A percentile compares a stretch with the other conserved stretches of the same genome.
These are phyloP conservation scores for Fusarium sacchari DNA, from an alignment of 2,329 filamentous ascomycete species.

Conservation along the genomic window DNA sequence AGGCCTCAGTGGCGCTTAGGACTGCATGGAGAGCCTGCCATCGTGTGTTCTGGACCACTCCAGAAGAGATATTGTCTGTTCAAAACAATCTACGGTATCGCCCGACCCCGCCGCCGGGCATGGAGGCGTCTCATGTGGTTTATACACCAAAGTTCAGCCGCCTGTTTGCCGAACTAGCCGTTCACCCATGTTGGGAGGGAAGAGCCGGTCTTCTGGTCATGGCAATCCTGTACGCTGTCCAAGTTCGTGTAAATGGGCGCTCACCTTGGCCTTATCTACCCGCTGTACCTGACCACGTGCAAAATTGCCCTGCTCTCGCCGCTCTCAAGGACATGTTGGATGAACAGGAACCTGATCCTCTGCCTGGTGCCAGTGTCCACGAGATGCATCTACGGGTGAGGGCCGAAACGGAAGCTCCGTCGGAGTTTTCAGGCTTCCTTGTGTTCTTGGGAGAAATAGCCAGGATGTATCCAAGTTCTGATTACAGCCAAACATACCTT, in stretches of 20 bases:
- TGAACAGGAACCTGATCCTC: too few species aligned
- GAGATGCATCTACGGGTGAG: not conserved
- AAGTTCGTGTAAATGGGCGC: not conserved
- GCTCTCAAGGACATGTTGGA: too few species aligned
- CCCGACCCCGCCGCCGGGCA: not conserved
- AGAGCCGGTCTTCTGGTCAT: accelerated
- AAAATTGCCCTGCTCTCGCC: too few species aligned
- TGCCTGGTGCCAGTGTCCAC: not conserved
- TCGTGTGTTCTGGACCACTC: not conserved
- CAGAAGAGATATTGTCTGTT: not conserved
- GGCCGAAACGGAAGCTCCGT: not conserved
- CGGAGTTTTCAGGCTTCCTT: not conserved
- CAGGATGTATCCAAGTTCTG: not conserved
- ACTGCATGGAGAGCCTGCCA: not conserved
- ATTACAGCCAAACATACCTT: not conserved
- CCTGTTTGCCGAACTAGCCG: not conserved
- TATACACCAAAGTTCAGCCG: not conserved
- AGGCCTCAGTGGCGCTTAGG: too few species aligned
- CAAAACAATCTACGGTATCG: not conserved
- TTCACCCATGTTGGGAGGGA: not conserved
- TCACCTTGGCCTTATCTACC: not conserved
- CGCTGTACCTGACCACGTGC: too few species aligned
- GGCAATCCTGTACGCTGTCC: not conserved
- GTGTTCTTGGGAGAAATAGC: not conserved
- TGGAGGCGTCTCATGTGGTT: not conserved